Conservation (phyloP, 805 yeast species). For the Saccharomycodes ludwigii region DNA sequence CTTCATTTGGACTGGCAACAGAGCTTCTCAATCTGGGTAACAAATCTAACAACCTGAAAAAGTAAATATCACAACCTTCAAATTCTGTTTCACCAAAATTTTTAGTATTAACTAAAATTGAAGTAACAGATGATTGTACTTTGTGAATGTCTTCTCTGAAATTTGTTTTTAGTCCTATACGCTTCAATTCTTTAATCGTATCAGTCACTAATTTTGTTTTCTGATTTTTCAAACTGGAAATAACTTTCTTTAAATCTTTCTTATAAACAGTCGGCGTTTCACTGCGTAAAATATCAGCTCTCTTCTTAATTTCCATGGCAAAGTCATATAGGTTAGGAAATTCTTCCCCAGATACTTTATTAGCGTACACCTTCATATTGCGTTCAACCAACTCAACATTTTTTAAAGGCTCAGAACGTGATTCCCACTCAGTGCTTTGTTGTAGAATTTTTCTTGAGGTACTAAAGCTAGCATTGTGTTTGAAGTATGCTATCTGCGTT, state of each 20-base stretch:
- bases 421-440: conserved; percentile 34
- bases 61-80: conserved; percentile 39
- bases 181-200: conserved; percentile 57
- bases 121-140: conserved; percentile 48
- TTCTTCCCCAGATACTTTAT: conserved; percentile 20
- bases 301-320: conserved; percentile 41
- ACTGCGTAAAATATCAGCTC: conserved; percentile 48
- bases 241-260: conserved; percentile 61
- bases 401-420: conserved; percentile 45
- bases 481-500: conserved; percentile 5
- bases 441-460: conserved; percentile 18
- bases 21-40: conserved; percentile 68
- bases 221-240: conserved; percentile 67
- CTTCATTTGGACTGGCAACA: conserved; percentile 49
- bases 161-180: conserved; percentile 63
- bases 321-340: conserved; percentile 40
- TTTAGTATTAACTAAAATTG: conserved; percentile 43
- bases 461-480: conserved; percentile 7
- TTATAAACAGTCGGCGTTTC: conserved; percentile 67
- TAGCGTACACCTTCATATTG: conserved; percentile 42
- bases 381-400: conserved; percentile 37
- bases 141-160: conserved; percentile 55
- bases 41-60: conserved; percentile 62
- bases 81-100: conserved; percentile 30
- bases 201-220: conserved; percentile 71